These are phyloP conservation scores for Leccinum solheimii DNA, from an alignment of 1,284 basidiomycete species.

Conservation along the genomic window DNA sequence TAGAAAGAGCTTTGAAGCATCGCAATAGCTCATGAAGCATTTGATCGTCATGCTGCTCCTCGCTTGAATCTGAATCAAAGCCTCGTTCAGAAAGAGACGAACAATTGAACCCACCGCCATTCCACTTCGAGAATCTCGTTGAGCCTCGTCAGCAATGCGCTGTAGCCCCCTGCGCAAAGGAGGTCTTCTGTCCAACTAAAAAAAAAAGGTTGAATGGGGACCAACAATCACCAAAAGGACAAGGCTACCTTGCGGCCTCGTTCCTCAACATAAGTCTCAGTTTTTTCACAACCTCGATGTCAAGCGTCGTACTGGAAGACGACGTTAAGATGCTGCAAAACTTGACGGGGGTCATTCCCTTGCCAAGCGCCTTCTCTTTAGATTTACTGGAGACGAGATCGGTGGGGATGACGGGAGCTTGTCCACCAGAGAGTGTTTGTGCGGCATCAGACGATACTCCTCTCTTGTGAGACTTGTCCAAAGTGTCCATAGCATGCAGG, in stretches of 20 bases:
- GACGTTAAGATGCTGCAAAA: slow-evolving; percentile 65
- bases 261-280: slow-evolving; percentile 79
- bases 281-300: slow-evolving; percentile 76
- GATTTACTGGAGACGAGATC: slow-evolving; percentile 37
- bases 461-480: slow-evolving; percentile 43
- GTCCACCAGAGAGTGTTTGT: slow-evolving; percentile 48
- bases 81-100: slow-evolving; percentile 4
- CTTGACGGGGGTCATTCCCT: slow-evolving; percentile 61
- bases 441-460: slow-evolving; percentile 55
- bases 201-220: slow-evolving; percentile 12
- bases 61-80: slow-evolving; percentile 48
- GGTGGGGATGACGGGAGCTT: slow-evolving; percentile 46
- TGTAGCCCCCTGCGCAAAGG: slow-evolving; percentile 81
- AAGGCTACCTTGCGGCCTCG: slow-evolving; percentile 72
- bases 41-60: slow-evolving; percentile 97
- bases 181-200: slow-evolving; percentile 91
- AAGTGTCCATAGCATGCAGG: slow-evolving; percentile 21
- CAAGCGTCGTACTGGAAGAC: slow-evolving; percentile 67
- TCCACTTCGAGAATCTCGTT: slow-evolving; percentile 93
- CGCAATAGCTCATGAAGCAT: slow-evolving; percentile 90
- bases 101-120: slow-evolving; percentile 72
- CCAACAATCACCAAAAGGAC: not conserved
- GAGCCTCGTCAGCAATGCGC: slow-evolving; percentile 78
- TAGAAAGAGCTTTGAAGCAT: slow-evolving; percentile 91
- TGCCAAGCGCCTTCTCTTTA: slow-evolving; percentile 50